phyloP scores from a whole-genome alignment of 2,329 filamentous ascomycete genomes.

The Arthroderma sp. region DNA sequence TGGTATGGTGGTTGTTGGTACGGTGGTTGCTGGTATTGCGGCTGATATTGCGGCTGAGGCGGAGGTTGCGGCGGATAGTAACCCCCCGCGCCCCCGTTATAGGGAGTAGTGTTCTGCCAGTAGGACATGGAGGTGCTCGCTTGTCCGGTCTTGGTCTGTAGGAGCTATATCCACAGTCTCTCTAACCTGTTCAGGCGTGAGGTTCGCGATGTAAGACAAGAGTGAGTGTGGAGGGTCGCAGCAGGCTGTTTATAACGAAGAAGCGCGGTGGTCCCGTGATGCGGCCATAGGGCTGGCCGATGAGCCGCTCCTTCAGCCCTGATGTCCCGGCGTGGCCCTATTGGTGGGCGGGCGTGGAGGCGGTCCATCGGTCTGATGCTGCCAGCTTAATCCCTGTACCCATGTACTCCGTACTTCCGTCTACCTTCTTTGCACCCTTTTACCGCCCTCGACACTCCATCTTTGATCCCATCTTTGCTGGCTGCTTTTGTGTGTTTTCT shows the following conservation, averaged over 20 bases:
- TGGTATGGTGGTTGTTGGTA: neutral
- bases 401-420: no score
- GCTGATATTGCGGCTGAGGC: conserved; percentile 1
- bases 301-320: conserved; percentile 1
- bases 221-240: neutral
- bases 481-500: neutral
- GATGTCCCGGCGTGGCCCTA: neutral
- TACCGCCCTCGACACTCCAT: neutral
- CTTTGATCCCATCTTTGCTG: no score
- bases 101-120: neutral
- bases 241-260: neutral
- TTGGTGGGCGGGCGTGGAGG: neutral
- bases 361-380: no score
- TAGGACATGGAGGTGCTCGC: neutral
- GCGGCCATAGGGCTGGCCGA: neutral
- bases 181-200: neutral
- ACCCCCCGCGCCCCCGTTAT: neutral
- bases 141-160: neutral
- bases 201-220: neutral
- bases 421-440: neutral
- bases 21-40: neutral
- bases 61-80: neutral
- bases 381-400: neutral
- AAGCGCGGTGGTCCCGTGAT: neutral
- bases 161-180: no score